Percentiles rank a stretch among this genome's conserved stretches.
phyloP scores from a whole-genome alignment of 202 grass and related monocot genomes.

The Miscanthus sacchariflorus region DNA sequence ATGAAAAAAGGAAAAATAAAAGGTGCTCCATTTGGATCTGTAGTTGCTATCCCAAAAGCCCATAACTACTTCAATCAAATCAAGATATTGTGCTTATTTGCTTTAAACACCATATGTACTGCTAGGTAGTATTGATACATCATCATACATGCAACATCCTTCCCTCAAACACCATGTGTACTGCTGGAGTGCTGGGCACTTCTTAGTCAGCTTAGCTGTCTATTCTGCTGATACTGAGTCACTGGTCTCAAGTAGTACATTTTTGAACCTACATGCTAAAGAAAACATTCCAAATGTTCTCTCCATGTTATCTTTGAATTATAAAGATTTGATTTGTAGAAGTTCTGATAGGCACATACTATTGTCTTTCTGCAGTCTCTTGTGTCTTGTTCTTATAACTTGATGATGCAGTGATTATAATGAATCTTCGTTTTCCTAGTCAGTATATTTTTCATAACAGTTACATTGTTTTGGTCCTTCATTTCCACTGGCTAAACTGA shows the following conservation, averaged over 20 bases:
- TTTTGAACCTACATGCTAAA: conserved; percentile 7
- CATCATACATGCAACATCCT: conserved; percentile 8
- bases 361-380: neutral
- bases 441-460: neutral
- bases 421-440: neutral
- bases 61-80: neutral
- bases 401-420: neutral
- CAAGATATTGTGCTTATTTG: conserved; percentile 35
- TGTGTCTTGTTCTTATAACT: neutral
- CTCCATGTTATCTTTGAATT: conserved; percentile 29
- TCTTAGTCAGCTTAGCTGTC: conserved; percentile 8
- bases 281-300: conserved; percentile 30
- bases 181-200: neutral
- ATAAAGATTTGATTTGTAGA: conserved; percentile 33
- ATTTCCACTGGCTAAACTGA: neutral
- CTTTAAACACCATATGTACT: neutral
- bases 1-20: neutral
- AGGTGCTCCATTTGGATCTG: neutral
- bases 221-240: neutral
- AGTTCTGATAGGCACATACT: neutral
- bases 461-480: neutral
- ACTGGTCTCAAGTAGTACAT: conserved; percentile 25
- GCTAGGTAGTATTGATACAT: neutral
- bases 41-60: neutral
- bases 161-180: conserved; percentile 15